phyloP scores from a whole-genome alignment of 2,329 filamentous ascomycete genomes.

The Erysiphe pisi region DNA sequence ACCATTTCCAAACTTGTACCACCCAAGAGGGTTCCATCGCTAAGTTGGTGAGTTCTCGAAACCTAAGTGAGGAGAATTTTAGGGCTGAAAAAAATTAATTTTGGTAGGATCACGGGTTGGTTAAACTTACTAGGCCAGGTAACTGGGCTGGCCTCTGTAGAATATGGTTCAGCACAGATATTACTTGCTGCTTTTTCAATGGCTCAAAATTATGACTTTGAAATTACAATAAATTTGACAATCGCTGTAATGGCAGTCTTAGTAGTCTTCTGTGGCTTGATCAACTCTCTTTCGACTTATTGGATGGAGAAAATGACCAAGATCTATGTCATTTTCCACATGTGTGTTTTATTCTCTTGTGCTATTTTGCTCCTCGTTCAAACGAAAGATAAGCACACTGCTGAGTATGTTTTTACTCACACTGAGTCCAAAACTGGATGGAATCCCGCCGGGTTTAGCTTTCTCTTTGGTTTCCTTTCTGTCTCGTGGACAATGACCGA shows the following conservation, averaged over 20 bases:
- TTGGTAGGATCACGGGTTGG: constrained; percentile 39
- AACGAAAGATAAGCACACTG: constrained; percentile 44
- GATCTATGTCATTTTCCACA: constrained; percentile 48
- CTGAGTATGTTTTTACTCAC: constrained; percentile 47
- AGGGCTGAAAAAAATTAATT: too few relatives aligned
- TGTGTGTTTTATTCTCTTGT: constrained; percentile 44
- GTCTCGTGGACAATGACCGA: constrained; percentile 53
- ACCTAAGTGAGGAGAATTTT: neutral
- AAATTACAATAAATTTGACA: constrained; percentile 33
- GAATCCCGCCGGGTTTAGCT: constrained; percentile 46
- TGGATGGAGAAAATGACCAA: constrained; percentile 51
- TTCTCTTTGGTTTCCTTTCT: constrained; percentile 50
- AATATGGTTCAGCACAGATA: constrained; percentile 48
- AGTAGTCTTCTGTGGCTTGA: constrained; percentile 43
- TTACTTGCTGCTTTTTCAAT: constrained; percentile 48
- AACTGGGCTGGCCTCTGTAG: constrained; percentile 45
- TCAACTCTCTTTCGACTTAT: constrained; percentile 48
- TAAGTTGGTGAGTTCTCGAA: constrained; percentile 40
- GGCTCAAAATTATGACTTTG: constrained; percentile 38
- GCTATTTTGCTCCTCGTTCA: constrained; percentile 44
- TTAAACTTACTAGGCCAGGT: constrained; percentile 45
- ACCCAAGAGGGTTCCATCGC: constrained; percentile 41
- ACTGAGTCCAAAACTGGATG: constrained; percentile 45
- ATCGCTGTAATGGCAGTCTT: constrained; percentile 48
- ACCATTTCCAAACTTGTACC: constrained; percentile 47